Evolutionary conservation across 192 early-diverging fungal species (phyloP).

Genomic region (Phycomyces nitens): DNA sequence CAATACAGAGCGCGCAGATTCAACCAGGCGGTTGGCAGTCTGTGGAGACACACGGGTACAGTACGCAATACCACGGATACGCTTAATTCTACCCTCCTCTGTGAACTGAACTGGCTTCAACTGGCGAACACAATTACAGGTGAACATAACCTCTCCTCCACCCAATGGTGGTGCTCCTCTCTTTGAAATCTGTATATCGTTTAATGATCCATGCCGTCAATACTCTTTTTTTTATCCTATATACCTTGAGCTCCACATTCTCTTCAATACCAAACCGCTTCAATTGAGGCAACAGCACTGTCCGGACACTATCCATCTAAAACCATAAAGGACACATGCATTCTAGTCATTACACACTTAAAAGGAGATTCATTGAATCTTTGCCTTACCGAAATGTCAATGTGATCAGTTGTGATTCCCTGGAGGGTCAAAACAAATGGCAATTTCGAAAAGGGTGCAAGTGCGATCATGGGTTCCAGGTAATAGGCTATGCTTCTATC

Average conservation of each 20-base stretch:
- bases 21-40: conserved; percentile 90
- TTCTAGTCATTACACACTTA: background rate
- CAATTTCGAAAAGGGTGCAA: conserved; percentile 91
- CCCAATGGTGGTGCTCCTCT: conserved; percentile 89
- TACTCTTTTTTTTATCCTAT: background rate
- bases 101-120: conserved; percentile 79
- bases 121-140: conserved; percentile 74
- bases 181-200: conserved; percentile 61
- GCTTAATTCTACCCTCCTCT: conserved; percentile 83
- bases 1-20: conserved; percentile 79
- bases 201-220: background rate
- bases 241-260: conserved; percentile 76
- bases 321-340: conserved; percentile 1
- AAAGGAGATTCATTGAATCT: too few relatives aligned
- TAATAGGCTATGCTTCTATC: conserved; percentile 91
- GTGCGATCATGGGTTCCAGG: conserved; percentile 84
- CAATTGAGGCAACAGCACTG: conserved; percentile 81
- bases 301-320: conserved; percentile 86
- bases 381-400: conserved; percentile 76
- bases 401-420: conserved; percentile 92
- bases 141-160: conserved; percentile 88
- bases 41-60: conserved; percentile 87
- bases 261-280: conserved; percentile 84
- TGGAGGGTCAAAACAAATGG: conserved; percentile 79
- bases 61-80: conserved; percentile 95